These are phyloP conservation scores for Zygotorulaspora danielsina DNA, from an alignment of 805 yeast species.

Conservation along the genomic window DNA sequence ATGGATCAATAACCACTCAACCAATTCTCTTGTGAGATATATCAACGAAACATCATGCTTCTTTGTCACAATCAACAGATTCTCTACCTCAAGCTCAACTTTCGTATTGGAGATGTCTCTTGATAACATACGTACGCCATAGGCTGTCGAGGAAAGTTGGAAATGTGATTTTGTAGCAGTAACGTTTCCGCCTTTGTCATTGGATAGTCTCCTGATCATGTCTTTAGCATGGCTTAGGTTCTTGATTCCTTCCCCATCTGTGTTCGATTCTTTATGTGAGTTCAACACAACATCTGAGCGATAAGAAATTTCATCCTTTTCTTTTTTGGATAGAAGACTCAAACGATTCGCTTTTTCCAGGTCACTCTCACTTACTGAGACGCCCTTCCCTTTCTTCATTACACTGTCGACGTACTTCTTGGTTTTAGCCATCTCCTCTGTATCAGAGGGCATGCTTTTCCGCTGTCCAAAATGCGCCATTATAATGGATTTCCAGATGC, in stretches of 20 bases:
- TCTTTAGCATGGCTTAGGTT: conserved; percentile 21
- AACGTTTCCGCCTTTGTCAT: conserved; percentile 9
- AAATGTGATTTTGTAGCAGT: conserved; percentile 47
- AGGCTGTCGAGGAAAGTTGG: conserved; percentile 73
- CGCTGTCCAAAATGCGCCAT: background rate
- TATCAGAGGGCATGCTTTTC: background rate
- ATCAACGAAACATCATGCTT: conserved; percentile 79
- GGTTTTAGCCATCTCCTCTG: background rate
- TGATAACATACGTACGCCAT: conserved; percentile 73
- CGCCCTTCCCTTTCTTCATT: background rate
- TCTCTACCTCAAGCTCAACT: conserved; percentile 61
- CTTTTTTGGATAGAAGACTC: background rate
- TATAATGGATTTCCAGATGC: no score
- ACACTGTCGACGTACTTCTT: conserved; percentile 4
- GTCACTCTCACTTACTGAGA: background rate
- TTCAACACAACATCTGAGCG: conserved; percentile 12
- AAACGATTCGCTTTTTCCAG: background rate
- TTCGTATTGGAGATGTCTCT: conserved; percentile 67
- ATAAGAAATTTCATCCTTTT: conserved; percentile 3
- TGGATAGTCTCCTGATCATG: conserved; percentile 22
- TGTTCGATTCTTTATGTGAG: conserved; percentile 3
- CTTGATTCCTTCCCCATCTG: conserved; percentile 10
- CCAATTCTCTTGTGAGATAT: conserved; percentile 70
- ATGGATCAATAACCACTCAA: conserved; percentile 62
- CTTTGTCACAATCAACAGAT: conserved; percentile 82